These are phyloP conservation scores for Alternaria hordeiaustralica DNA, from an alignment of 2,329 filamentous ascomycete species.

Conservation along the genomic window DNA sequence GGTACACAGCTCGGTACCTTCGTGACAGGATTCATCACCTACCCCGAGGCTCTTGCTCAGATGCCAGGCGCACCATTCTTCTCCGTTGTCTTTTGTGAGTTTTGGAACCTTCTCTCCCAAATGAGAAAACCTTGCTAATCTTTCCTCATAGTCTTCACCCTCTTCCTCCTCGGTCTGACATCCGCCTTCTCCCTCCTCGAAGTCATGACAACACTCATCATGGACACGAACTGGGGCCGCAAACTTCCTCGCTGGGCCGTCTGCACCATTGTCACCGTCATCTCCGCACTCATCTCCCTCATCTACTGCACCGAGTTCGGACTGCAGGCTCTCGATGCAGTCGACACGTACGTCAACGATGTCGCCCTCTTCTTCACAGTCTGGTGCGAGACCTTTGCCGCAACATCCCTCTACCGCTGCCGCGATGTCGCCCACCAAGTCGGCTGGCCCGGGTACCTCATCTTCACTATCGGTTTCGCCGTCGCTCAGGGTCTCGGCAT, in stretches of 20 bases:
- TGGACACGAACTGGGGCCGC: conserved; percentile 55
- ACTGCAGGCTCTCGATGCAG: conserved; percentile 59
- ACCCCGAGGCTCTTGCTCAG: conserved; percentile 59
- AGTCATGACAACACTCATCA: conserved; percentile 58
- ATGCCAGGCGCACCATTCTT: conserved; percentile 63
- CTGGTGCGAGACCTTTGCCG: conserved; percentile 56
- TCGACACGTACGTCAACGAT: conserved; percentile 62
- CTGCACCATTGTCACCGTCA: conserved; percentile 38
- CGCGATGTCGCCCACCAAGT: conserved; percentile 53
- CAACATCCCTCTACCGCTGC: conserved; percentile 59
- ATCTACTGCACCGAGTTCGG: conserved; percentile 63
- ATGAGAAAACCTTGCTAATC: background rate
- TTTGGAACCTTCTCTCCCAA: too few relatives aligned
- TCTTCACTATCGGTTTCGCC: conserved; percentile 58
- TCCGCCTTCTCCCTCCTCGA: conserved; percentile 64
- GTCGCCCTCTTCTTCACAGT: conserved; percentile 58
- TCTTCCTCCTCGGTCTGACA: conserved; percentile 61
- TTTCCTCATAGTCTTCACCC: conserved; percentile 53
- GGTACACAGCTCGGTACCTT: conserved; percentile 58
- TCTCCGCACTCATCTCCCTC: conserved; percentile 57
- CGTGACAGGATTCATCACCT: conserved; percentile 60
- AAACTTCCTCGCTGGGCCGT: conserved; percentile 28
- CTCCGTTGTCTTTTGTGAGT: conserved; percentile 55
- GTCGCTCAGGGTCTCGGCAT: conserved; percentile 58
- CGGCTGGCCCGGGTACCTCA: conserved; percentile 49